These are phyloP conservation scores for Cylindrodendrum hubeiense DNA, from an alignment of 2,329 filamentous ascomycete species.

Conservation along the genomic window DNA sequence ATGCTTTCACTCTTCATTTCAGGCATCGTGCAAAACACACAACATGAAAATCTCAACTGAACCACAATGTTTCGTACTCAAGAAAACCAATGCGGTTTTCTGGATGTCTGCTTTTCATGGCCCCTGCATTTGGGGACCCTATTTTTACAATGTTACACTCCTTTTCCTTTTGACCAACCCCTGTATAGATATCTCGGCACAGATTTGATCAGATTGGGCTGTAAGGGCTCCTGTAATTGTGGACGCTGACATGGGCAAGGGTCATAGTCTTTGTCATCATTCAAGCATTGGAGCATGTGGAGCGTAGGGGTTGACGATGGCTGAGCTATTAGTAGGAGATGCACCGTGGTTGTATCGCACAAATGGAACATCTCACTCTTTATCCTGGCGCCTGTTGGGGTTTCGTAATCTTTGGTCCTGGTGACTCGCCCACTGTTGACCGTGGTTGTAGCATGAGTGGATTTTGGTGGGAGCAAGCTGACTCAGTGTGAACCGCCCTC, in stretches of 20 bases:
- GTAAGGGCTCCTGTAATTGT: constrained; percentile 2
- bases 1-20: constrained; percentile 13
- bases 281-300: constrained; percentile 9
- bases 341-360: background rate
- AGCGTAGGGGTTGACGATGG: background rate
- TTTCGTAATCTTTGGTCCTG: background rate
- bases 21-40: constrained; percentile 1
- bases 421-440: background rate
- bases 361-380: background rate
- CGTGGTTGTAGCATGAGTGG: background rate
- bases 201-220: constrained; percentile 26
- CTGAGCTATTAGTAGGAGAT: background rate
- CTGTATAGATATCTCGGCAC: constrained; percentile 14
- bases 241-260: constrained; percentile 7
- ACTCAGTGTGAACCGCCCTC: too few relatives aligned
- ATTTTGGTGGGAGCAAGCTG: too few relatives aligned
- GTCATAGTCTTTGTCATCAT: constrained; percentile 1
- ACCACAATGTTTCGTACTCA: background rate
- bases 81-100: background rate
- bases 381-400: background rate
- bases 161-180: constrained; percentile 8
- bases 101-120: background rate
- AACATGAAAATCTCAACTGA: background rate
- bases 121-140: background rate
- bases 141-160: background rate